Evolutionary conservation across 2,329 filamentous ascomycete genomes (phyloP), one percentile per base, ranked within the genome.

Genomic region (Aspergillus puulaauensis): DNA sequence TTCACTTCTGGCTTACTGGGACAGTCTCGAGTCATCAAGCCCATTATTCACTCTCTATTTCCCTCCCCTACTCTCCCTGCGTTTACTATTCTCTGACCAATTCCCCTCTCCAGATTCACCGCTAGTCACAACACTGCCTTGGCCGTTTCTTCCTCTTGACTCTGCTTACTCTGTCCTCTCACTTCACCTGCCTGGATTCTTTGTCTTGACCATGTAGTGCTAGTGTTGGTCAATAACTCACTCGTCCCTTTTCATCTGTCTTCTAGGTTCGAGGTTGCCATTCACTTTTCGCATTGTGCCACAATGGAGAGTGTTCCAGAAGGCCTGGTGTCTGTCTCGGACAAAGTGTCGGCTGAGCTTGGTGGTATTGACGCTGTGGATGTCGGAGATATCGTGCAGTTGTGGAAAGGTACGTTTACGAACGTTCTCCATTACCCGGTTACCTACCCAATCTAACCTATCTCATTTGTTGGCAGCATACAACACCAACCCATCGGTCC

Each of bases 381-480:
- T 40, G 65, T 73, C 23, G 70, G 75, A 23, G 73, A 77, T 63
- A 71, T 81, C 59, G 72, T 71, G 52, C 73, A 70, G 52, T 68
- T 82, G 59, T 82, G 80, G 80, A 79, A 74, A 75, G 79, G 80
- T 82, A 72, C 55, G 67, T 62, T 48, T 55, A 17, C 58, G 57
- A 9, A 31, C 8, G 27, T 31, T 31, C 27, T 31, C 27, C 27
- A 31, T 8, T 31, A 31, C 9, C 27, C 27, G 27, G 27, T 31
- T 11, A 9, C 8, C 27, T 31, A 31, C 27, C 8, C 27, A 37
- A 14, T 17, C 14, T 33, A 43, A 52, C 46, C 31, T 50, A 41
- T 57, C 57, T 60, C 48, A 64, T 44, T 33, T 6, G 41, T 14
- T 27, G 15, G 7, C 43, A 82, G 80, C 78, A 40, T 82, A 80